Evolutionary conservation across 805 yeast genomes (phyloP), one percentile per base, ranked within the genome.

Genomic region (Jamesozyma spencerorum): DNA sequence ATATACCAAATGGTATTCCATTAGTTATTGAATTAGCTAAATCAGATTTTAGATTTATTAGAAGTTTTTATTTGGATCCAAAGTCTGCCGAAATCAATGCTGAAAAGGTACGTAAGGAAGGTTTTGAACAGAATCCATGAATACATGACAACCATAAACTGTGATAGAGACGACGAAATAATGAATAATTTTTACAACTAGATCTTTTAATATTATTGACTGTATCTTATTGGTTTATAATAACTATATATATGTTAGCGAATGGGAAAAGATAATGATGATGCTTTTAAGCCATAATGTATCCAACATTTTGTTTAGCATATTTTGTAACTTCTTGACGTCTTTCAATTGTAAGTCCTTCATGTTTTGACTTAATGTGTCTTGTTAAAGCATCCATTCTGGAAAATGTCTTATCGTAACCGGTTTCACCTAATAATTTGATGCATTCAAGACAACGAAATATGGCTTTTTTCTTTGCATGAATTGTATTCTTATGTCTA

Each of bases 401-500:
- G 38, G 94, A 82, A 57, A 92, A 90, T 1, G 94, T 85, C 66
- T 88, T 80, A 38, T 77, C 74, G 40, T 62, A 64, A 17, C 69
- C 65, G 26, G 56, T 55, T 3, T 62, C 61, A 13, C 69, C 69
- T 18, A 60, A 57, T 2, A 65, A 62, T 39, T 58, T 50, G 18
- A 63, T 92, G 64, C 98, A 90, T 34, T 81, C 79, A 50, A 77
- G 78, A 62, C 98, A 90, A 55, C 81, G 77, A 68, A 79, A 92
- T 37, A 81, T 76, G 53, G 82, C 81, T 63, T 88, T 82, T 57
- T 80, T 81, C 33, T 82, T 72, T 1, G 96, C 90, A 60, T 90
- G 97, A 39, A 90, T 87, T 0, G 97, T 88, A 54, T 88, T 95
- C 60, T 90, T 96, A 62, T 90, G 97, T 51, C 97, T 75, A 18